Percentiles rank a stretch among this genome's conserved stretches.
phyloP scores from a whole-genome alignment of 2,329 filamentous ascomycete genomes.

The Fusarium caatingaense region DNA sequence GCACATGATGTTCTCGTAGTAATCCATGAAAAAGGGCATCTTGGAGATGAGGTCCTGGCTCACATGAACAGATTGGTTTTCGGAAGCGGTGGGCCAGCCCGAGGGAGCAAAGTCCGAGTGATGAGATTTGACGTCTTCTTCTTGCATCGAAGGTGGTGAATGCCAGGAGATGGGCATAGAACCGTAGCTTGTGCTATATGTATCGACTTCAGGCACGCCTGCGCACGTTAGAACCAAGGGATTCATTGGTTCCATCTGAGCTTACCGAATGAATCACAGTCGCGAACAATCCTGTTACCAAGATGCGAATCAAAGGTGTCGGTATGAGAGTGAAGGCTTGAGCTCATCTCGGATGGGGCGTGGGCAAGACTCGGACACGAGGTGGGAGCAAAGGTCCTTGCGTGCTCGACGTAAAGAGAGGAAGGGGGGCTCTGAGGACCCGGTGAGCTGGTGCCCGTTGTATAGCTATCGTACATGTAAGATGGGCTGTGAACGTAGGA shows the following conservation, averaged over 20 bases:
- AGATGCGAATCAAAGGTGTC: constrained; percentile 68
- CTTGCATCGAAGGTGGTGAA: constrained; percentile 52
- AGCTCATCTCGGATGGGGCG: constrained; percentile 69
- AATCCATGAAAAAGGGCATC: constrained; percentile 90
- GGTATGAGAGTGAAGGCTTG: constrained; percentile 69
- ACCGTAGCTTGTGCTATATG: constrained; percentile 62
- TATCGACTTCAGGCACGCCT: constrained; percentile 65
- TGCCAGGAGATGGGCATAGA: constrained; percentile 62
- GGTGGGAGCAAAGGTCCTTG: constrained; percentile 61
- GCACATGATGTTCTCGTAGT: constrained; percentile 93
- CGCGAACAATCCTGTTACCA: constrained; percentile 64
- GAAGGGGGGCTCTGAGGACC: constrained; percentile 67
- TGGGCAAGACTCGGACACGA: constrained; percentile 72
- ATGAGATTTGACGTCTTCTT: constrained; percentile 59
- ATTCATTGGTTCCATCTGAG: constrained; percentile 50
- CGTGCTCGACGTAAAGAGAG: constrained; percentile 66
- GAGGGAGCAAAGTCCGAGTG: constrained; percentile 59
- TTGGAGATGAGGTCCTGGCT: constrained; percentile 76
- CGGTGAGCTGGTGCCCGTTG: constrained; percentile 61
- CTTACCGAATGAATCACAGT: constrained; percentile 68
- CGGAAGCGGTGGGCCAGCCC: constrained; percentile 61
- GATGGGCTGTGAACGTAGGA: constrained; percentile 67
- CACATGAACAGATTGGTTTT: constrained; percentile 62
- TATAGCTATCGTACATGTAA: constrained; percentile 68
- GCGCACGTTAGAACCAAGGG: constrained; percentile 54